Conservation (phyloP, 495 filamentous ascomycete species). For the Neurospora africana region DNA sequence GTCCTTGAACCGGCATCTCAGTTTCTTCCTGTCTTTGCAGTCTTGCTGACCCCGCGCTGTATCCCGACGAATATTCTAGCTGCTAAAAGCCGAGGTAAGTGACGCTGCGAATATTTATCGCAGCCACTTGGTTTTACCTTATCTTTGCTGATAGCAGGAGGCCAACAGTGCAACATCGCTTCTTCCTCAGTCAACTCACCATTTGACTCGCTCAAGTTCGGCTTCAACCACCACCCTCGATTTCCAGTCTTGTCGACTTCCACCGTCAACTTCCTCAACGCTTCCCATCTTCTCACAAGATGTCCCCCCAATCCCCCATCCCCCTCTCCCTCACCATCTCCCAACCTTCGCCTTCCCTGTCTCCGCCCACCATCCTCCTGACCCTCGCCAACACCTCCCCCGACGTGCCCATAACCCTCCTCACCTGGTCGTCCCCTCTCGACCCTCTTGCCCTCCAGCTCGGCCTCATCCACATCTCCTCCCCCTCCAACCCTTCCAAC, state of each 20-base stretch:
- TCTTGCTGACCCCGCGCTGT: neutral
- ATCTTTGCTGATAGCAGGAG: neutral
- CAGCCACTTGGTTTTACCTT: neutral
- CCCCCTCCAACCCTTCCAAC: constrained; percentile 13
- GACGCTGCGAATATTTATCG: neutral
- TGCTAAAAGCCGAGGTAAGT: neutral
- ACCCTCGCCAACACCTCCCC: constrained; percentile 33
- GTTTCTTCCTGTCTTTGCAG: neutral
- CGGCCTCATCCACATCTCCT: constrained; percentile 35
- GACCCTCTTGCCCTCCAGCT: constrained; percentile 36
- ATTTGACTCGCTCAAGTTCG: neutral
- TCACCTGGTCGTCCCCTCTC: constrained; percentile 40
- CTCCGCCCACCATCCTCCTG: constrained; percentile 8
- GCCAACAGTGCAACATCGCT: neutral
- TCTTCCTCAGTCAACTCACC: neutral
- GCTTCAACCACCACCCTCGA: neutral
- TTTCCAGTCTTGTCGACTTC: neutral
- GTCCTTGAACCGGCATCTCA: neutral
- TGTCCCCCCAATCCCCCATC: neutral
- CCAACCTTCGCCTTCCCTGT: neutral
- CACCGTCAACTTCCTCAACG: neutral
- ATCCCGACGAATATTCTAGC: neutral
- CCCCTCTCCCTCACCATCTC: neutral
- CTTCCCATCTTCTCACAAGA: neutral
- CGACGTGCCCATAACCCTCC: constrained; percentile 32